Base-by-base conservation (phyloP, 768 basidiomycete species). In the Pleurotus eryngii region DNA sequence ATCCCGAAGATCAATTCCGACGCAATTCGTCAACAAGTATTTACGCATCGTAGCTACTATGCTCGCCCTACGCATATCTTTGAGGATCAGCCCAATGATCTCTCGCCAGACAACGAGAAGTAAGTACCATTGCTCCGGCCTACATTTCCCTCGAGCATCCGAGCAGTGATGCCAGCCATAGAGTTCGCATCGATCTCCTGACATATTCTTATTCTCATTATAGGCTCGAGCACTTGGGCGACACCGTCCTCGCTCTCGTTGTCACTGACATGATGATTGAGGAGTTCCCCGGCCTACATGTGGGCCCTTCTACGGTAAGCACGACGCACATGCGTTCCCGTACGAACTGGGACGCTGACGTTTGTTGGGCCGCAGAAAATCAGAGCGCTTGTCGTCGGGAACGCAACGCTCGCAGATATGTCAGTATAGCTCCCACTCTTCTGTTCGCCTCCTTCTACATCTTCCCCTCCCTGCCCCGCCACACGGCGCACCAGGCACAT, bases 101-200 rank as follows among this genome's bases (percentile, higher is more conserved):
- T 80, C 2, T 87, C 86, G 50, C 90, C 89, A 5, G 90, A 92
- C 66, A 92, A 92, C 60, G 90, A 92, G 73, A 87, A 82, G 90
- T 90, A 55, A 63, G 76, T 68, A 4, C 26, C 18, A 17, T 27
- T 9, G 24, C 20, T 38, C 46, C 9, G 14, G 40, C 18, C n/a
- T 17, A 49, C 46, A 3, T 46, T 18, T 35, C 1, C 30, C 30
- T 35, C 11, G 30, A 9, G 30, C 30, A 35, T 20, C 39, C 14
- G 18, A 4, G 6, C 48, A 9, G 43, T 37, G 56, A 51, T 26
- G 55, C 45, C 12, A n/a, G 8, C 40, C 14, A 17, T 39, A 35
- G 54, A 45, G 37, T 35, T 35, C 57, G 55, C 40, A 56, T 17
- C 37, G 49, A 47, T 56, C 14, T 57, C 40, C 22, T 56, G 46